Conservation (phyloP, 495 filamentous ascomycete species). For the Halenospora varia region DNA sequence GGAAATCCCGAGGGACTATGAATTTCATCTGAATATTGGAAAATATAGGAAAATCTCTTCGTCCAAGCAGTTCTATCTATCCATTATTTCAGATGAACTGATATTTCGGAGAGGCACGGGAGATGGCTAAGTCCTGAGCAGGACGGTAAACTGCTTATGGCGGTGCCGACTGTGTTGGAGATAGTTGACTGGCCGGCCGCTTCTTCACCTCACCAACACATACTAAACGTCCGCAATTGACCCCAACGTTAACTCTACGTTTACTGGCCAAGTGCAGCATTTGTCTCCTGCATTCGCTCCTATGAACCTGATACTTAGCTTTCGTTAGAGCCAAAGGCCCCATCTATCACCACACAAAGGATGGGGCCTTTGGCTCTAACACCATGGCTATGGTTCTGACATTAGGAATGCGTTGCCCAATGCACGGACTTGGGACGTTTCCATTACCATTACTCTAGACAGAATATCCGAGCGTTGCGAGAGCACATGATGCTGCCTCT, state of each 20-base stretch:
- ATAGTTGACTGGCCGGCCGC: no score
- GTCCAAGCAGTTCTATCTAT: slow-evolving; percentile 3
- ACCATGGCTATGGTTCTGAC: no score
- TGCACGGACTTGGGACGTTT: no score
- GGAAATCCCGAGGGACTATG: not conserved
- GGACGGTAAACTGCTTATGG: slow-evolving; percentile 8
- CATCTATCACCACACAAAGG: no score
- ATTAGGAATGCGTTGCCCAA: no score
- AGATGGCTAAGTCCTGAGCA: slow-evolving; percentile 9
- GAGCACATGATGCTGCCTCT: not conserved
- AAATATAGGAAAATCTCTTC: slow-evolving; percentile 1
- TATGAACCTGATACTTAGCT: no score
- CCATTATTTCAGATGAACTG: not conserved
- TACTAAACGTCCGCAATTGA: not conserved
- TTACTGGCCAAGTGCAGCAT: no score
- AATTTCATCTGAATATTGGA: not conserved
- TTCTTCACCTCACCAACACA: not conserved
- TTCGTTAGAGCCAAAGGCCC: no score
- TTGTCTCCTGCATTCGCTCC: no score
- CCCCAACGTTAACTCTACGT: no score
- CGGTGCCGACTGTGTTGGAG: slow-evolving; percentile 4
- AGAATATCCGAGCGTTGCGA: not conserved
- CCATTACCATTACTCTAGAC: not conserved
- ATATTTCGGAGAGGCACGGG: not conserved
- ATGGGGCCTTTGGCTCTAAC: no score